Base-by-base conservation (phyloP, 1,284 basidiomycete genomes). In the Pterulicium gracile region DNA sequence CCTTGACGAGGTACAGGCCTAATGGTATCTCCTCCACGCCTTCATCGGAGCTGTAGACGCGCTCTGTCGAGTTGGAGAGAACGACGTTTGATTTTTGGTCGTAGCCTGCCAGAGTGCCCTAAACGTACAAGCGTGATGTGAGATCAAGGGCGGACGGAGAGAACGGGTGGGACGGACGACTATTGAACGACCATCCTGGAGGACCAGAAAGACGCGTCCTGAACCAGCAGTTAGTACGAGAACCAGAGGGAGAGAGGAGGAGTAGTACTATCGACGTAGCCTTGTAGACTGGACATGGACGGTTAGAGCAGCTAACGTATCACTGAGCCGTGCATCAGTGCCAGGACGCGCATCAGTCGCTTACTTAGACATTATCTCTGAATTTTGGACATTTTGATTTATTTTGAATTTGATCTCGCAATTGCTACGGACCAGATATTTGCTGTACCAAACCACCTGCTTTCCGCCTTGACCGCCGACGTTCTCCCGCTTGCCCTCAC, bases 1-100 rank as follows among this genome's bases (percentile, higher is more conserved):
- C 95, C 59, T 97, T 90, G 57, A 98, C 88, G 54, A 99, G 81
- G 64, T 98, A 98, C 42, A 98, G 70, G 1, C 95, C 95, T n/a
- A 98, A 70, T 0, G 91, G 87, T 10, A 95, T 82, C 70, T 97
- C 92, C 65, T 98, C 91, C 23, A 97, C 92, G 18, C 88, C 88
- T 58, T 88, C 87, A 14, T 98, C 94, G 47, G 76, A 65, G 57
- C 86, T 88, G 63, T 88, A 96, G 24, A 95, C 83, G 54, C 93
- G 79, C 62, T 97, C 93, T 58, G 86, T 88, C 47, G 83, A 88
- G 59, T 92, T 87, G 17, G 91, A 85, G 43, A 97, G 77, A 51
- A 96, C 91, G 55, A 96, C 77, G 62, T 96, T 96, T 35, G 89
- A 90, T 63, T 88, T 89, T 65, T 91, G 82, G 70, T 97, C 93